phyloP scores from a whole-genome alignment of 225 moss, liverwort and hornwort genomes.

The Climacium dendroides region DNA sequence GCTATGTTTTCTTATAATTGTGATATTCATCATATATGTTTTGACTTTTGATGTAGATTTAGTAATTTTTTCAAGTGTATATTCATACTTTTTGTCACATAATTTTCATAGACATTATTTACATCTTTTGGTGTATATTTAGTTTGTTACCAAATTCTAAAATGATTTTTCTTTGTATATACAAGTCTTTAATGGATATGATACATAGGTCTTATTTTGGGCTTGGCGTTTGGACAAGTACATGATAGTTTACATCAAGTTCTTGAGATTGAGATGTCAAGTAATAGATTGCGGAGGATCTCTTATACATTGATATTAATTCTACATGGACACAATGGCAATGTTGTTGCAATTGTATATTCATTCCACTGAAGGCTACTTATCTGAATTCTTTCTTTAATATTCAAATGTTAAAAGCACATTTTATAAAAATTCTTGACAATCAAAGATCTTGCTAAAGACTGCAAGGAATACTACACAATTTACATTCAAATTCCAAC shows the following conservation, averaged over 20 bases:
- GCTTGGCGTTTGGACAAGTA: too few species aligned
- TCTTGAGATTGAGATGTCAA: neutral
- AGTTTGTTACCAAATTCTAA: fast-evolving
- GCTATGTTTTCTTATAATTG: too few species aligned
- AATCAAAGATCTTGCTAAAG: fast-evolving
- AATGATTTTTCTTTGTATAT: neutral
- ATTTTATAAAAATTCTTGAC: neutral
- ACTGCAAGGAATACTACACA: too few species aligned
- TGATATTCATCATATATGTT: neutral
- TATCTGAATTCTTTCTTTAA: neutral
- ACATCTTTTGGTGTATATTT: neutral
- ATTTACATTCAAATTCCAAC: neutral
- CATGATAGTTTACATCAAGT: neutral
- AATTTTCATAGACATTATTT: neutral
- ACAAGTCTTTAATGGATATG: neutral
- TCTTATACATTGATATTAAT: fast-evolving
- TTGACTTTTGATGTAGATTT: neutral
- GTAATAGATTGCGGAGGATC: too few species aligned
- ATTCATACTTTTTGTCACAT: fast-evolving
- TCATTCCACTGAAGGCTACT: neutral
- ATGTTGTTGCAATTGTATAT: too few species aligned
- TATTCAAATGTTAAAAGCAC: fast-evolving
- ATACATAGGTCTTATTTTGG: neutral
- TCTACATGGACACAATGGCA: neutral
- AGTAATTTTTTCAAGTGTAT: neutral